Conservation (phyloP, 108 stramenopile species). For the Epithemia pelagica region DNA sequence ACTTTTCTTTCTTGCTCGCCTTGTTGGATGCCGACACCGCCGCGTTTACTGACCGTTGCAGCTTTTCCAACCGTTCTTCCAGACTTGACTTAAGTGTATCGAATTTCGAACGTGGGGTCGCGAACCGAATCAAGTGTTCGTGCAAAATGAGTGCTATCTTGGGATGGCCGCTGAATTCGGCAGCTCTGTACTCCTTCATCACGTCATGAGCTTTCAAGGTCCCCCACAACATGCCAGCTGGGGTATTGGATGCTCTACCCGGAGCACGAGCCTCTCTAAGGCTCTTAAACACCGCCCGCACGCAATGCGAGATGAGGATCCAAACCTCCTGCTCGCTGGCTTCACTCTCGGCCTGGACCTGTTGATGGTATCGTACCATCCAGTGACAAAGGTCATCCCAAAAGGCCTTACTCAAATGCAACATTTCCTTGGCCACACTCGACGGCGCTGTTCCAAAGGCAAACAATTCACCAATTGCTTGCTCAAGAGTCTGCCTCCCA, state of each 20-base stretch:
- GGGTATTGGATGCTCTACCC: neutral
- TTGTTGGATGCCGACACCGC: neutral
- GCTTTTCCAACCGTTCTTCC: neutral
- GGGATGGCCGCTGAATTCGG: neutral
- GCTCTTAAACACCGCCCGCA: neutral
- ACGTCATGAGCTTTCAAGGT: neutral
- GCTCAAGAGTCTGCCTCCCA: neutral
- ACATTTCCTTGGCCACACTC: neutral
- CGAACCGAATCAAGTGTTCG: neutral
- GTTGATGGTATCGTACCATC: neutral
- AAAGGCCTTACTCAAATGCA: neutral
- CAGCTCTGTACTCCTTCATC: neutral
- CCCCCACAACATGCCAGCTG: neutral
- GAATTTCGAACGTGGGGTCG: neutral
- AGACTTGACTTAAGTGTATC: neutral
- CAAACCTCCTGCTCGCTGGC: neutral
- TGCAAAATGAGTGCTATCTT: neutral
- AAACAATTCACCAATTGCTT: neutral
- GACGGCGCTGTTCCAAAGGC: neutral
- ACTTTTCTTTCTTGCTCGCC: neutral
- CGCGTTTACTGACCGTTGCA: neutral
- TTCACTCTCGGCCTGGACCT: neutral
- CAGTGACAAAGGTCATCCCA: neutral
- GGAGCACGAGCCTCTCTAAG: neutral
- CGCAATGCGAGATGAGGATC: neutral